phyloP scores from a whole-genome alignment of 208 protist genomes.

The Lotmaria passim region DNA sequence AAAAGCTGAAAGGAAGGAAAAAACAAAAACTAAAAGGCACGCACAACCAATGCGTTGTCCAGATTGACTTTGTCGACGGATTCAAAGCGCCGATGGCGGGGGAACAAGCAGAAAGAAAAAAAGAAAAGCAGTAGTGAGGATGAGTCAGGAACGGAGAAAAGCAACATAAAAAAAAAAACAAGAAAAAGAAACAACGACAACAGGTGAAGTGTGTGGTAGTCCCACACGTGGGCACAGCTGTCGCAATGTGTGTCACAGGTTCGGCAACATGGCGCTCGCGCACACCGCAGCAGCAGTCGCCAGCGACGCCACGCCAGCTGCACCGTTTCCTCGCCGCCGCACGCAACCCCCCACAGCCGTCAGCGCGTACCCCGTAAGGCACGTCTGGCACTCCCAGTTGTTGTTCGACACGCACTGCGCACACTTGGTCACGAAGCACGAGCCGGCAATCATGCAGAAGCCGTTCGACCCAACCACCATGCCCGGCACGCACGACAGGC shows the following conservation, averaged over 20 bases:
- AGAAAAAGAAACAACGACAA: too few species aligned
- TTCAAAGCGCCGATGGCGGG: too few species aligned
- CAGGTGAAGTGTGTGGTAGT: not conserved
- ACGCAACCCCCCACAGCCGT: conserved; percentile 1
- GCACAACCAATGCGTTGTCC: too few species aligned
- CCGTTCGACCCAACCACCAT: conserved; percentile 8
- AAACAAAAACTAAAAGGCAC: too few species aligned
- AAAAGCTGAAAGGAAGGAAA: too few species aligned
- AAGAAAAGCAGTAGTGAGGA: too few species aligned
- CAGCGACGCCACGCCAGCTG: not conserved
- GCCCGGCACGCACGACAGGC: conserved; percentile 12
- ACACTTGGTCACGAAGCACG: conserved; percentile 5
- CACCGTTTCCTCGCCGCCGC: not conserved
- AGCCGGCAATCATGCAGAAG: conserved; percentile 9
- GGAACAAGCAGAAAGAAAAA: too few species aligned
- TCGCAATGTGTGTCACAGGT: too few species aligned
- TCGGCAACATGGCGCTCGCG: not conserved
- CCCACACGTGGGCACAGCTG: too few species aligned
- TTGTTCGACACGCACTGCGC: not conserved
- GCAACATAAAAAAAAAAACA: too few species aligned
- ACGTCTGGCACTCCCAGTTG: conserved; percentile 13
- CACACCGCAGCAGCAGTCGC: not conserved
- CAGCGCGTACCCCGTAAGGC: not conserved
- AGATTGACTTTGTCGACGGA: too few species aligned
- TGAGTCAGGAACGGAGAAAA: too few species aligned